Percentiles rank a stretch among this genome's conserved stretches.
phyloP scores from a whole-genome alignment of 768 basidiomycete genomes.

The Dictyophora rubrovolvata region DNA sequence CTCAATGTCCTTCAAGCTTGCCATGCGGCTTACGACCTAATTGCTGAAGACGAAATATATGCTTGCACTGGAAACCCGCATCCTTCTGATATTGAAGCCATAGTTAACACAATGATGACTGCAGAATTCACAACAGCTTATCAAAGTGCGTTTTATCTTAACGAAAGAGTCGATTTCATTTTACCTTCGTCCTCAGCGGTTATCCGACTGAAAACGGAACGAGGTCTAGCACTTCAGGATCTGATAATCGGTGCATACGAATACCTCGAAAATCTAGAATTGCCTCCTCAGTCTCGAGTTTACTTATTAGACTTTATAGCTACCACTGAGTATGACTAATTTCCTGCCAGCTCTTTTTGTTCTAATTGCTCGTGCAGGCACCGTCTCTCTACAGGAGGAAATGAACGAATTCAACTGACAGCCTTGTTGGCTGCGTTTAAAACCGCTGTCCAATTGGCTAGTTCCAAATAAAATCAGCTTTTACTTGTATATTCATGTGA shows the following conservation, averaged over 20 bases:
- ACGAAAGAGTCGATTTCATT: background rate
- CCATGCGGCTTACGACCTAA: constrained; percentile 87
- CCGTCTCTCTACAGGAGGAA: constrained; percentile 84
- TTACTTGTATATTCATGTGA: background rate
- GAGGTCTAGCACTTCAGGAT: constrained; percentile 92
- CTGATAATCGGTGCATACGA: constrained; percentile 88
- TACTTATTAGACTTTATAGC: constrained; percentile 90
- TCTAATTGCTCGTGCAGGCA: constrained; percentile 41
- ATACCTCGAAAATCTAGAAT: constrained; percentile 74
- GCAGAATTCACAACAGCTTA: constrained; percentile 94
- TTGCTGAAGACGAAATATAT: constrained; percentile 87
- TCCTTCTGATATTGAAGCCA: constrained; percentile 85
- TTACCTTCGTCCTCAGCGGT: constrained; percentile 52
- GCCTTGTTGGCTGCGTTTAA: constrained; percentile 91
- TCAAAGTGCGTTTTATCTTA: constrained; percentile 40
- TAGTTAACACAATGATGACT: constrained; percentile 90
- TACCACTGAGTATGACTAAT: constrained; percentile 74
- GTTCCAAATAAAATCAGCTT: constrained; percentile 4
- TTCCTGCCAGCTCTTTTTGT: background rate
- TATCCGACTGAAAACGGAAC: constrained; percentile 74
- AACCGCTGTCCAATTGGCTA: constrained; percentile 64
- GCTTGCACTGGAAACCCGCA: constrained; percentile 96
- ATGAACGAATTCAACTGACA: constrained; percentile 88
- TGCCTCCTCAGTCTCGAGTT: constrained; percentile 76
- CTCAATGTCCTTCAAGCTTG: constrained; percentile 96